Conservation (phyloP, 176 grass and related monocot genomes). For the Bromus sterilis region DNA sequence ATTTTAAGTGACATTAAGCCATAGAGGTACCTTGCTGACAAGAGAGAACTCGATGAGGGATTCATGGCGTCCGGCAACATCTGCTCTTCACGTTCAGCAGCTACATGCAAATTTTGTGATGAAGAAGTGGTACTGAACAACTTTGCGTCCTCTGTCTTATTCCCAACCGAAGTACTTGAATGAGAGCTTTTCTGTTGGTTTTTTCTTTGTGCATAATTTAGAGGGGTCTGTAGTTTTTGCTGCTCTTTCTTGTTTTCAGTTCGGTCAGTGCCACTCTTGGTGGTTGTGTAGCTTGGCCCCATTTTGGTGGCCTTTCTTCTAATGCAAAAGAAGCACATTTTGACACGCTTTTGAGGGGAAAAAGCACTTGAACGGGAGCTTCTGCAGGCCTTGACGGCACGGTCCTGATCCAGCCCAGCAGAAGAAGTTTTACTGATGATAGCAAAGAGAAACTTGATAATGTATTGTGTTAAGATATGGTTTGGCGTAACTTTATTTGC, state of each 20-base stretch:
- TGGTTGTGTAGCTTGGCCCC: not conserved
- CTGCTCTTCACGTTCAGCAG: slow-evolving; percentile 10
- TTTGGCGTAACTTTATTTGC: not conserved
- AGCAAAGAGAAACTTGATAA: not conserved
- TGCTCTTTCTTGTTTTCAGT: not conserved
- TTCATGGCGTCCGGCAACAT: slow-evolving; percentile 27
- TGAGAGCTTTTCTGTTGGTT: not conserved
- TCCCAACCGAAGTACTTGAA: not conserved
- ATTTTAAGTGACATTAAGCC: not conserved
- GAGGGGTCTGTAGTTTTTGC: not conserved
- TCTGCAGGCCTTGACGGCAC: not conserved
- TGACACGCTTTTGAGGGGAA: not conserved
- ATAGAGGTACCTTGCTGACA: slow-evolving; percentile 49
- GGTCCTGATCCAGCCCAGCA: slow-evolving; percentile 13
- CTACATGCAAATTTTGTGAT: slow-evolving; percentile 12
- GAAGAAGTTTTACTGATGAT: slow-evolving; percentile 4
- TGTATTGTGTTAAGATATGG: not conserved
- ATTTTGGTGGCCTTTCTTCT: not conserved
- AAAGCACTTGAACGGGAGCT: slow-evolving; percentile 3
- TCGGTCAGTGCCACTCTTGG: not conserved
- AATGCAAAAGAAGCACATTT: not conserved
- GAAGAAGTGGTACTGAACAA: slow-evolving; percentile 4
- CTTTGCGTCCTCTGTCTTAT: slow-evolving; percentile 18
- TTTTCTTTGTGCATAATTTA: not conserved
- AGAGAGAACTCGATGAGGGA: slow-evolving; percentile 60